phyloP scores from a whole-genome alignment of 176 grass and related monocot genomes.

The Eremochloa ophiuroides region DNA sequence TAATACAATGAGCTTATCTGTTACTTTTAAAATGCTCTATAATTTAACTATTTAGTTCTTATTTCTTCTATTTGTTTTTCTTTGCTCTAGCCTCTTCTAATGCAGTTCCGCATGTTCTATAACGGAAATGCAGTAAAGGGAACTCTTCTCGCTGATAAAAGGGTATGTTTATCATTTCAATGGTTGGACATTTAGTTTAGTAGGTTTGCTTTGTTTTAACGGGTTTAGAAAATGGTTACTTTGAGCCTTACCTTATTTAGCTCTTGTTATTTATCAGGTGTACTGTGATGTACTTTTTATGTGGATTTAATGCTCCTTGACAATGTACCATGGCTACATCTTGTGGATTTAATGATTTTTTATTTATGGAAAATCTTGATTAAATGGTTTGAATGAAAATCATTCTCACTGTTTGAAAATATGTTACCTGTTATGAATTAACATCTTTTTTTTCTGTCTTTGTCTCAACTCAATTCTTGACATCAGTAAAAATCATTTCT shows the following conservation, averaged over 20 bases:
- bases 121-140: slow-evolving; percentile 61
- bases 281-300: not conserved
- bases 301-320: not conserved
- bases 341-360: too few relatives aligned
- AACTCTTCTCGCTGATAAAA: slow-evolving; percentile 58
- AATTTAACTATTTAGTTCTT: slow-evolving; percentile 19
- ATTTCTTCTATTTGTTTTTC: slow-evolving; percentile 5
- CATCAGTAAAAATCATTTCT: not conserved
- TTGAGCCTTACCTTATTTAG: not conserved
- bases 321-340: not conserved
- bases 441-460: too few relatives aligned
- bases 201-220: not conserved
- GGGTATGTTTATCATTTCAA: slow-evolving; percentile 24
- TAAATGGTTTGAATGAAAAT: too few relatives aligned
- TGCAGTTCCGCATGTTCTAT: slow-evolving; percentile 71
- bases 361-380: too few relatives aligned
- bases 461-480: too few relatives aligned
- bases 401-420: not conserved
- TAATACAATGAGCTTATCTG: not conserved
- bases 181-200: not conserved
- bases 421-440: not conserved
- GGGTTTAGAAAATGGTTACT: not conserved
- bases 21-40: not conserved
- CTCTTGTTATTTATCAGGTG: not conserved
- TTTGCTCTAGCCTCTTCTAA: slow-evolving; percentile 64